Evolutionary conservation across 2,329 filamentous ascomycete genomes (phyloP).

Genomic region (Alternaria solani): DNA sequence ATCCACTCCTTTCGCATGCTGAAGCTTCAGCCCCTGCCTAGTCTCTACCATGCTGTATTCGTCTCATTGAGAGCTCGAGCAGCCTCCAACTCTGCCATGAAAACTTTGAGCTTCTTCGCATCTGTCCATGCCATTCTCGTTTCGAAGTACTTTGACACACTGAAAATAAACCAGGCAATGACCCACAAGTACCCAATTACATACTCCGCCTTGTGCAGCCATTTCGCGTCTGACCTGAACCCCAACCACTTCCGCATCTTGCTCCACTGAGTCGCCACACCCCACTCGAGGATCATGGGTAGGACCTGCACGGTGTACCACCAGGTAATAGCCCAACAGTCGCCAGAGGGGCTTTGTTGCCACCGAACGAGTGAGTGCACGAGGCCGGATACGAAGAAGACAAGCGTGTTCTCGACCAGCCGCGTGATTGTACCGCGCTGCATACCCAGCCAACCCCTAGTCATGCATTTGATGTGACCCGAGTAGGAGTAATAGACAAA

Average conservation of each 20-base stretch:
- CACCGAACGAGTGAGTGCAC: constrained; percentile 24
- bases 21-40: background rate
- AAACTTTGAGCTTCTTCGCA: background rate
- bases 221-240: background rate
- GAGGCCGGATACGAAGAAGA: constrained; percentile 28
- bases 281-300: constrained; percentile 24
- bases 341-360: constrained; percentile 13
- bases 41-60: background rate
- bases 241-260: background rate
- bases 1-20: background rate
- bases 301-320: constrained; percentile 31
- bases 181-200: constrained; percentile 27
- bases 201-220: constrained; percentile 13
- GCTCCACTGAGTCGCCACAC: constrained; percentile 17
- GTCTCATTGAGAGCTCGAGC: constrained; percentile 6
- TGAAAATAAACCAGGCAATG: constrained; percentile 27
- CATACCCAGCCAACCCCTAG: constrained; percentile 20
- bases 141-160: constrained; percentile 24
- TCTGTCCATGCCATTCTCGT: constrained; percentile 24
- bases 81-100: background rate
- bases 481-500: constrained; percentile 26
- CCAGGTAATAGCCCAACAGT: constrained; percentile 22
- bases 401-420: constrained; percentile 27
- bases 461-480: constrained; percentile 25
- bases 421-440: constrained; percentile 8